Base-by-base conservation (phyloP, 2,329 filamentous ascomycete genomes). In the Fusarium bactridioides region DNA sequence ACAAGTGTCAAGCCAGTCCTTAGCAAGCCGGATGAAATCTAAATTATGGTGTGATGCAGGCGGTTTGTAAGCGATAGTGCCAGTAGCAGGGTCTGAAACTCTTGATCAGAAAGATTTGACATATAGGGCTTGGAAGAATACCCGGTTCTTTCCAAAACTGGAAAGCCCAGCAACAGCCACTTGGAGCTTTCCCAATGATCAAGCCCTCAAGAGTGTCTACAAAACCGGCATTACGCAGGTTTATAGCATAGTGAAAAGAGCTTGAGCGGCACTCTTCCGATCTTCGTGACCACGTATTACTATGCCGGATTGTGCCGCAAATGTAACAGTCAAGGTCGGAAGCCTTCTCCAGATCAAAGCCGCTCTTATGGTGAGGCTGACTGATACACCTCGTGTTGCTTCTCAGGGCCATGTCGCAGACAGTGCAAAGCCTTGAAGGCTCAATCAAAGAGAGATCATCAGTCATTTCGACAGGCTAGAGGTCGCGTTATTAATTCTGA, bases 381-480 rank as follows among this genome's bases (percentile, higher is more conserved):
- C 0, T 19, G 3, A 18, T 0, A 21, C 51, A n/a, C 0, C 0
- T 21, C 5, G 7, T 2, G 7, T 55, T 13, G 15, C 19, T 38
- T 5, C 5, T 41, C 5, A 55, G 2, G 5, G 51, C 51, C 51
- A 8, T 10, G 10, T 41, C 19, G 15, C 38, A 56, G 53, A 45
- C 3, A 13, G 8, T 1, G 18, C 38, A 56, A 33, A 56, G 27
- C 3, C 33, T 25, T 0, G 18, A 33, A 16, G 38, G 53, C 13
- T 16, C 38, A 5, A 56, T 6, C 4, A 56, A 0, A 0, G 38
- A 44, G 3, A 44, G 18, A 29, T 15, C 2, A 16, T 5, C n/a
- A n/a, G n/a, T n/a, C n/a, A n/a, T n/a, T n/a, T n/a, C n/a, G n/a
- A n/a, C n/a, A n/a, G n/a, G n/a, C n/a, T n/a, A n/a, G n/a, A n/a